Base-by-base conservation (phyloP, 2,329 filamentous ascomycete genomes). In the Diaporthe sp. region DNA sequence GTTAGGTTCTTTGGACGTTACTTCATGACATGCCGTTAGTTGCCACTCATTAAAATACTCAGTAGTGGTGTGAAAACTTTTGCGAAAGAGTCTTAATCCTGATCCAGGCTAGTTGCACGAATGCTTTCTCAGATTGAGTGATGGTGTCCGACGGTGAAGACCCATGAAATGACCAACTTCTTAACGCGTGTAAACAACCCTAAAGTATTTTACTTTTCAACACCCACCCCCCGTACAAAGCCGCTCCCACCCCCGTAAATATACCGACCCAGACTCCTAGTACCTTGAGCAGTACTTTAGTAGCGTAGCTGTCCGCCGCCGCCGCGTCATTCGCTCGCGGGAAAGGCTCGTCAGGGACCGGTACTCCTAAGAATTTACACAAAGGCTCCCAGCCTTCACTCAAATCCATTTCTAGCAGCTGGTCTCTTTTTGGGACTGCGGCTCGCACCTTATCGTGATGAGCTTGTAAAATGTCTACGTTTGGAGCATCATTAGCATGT, bases 301-400 rank as follows among this genome's bases (percentile, higher is more conserved):
- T 77, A 9, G 74, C 75, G 31, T 78, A 79, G 12, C 70, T 73
- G 31, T 80, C 72, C 0, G 78, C 77, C 2, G 80, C 80, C 28
- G 80, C 76, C 0, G 73, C 78, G n/a, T 81, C 79, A 42, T 81
- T 82, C 3, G 78, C 77, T 15, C 75, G 76, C 0, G 79, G 80
- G 6, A 81, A 79, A 28, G 74, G 74, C 25, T 62, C 44, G 1
- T 61, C 5, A 9, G 73, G 73, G 4, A 74, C 44, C 2, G 73
- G 65, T n/a, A 71, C 65, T 7, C 49, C 44, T 9, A 74, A 25
- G n/a, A 74, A 59, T 22, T 62, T 46, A 8, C 73, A 74, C 55
- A 74, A 39, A 1, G 65, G 65, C 31, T 19, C 55, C 73, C 73
- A 74, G 1, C 73, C 73, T 2, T 74, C 73, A 6, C 77, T 77